Conservation (phyloP, 495 filamentous ascomycete species). For the Elaphomyces granulatus region DNA sequence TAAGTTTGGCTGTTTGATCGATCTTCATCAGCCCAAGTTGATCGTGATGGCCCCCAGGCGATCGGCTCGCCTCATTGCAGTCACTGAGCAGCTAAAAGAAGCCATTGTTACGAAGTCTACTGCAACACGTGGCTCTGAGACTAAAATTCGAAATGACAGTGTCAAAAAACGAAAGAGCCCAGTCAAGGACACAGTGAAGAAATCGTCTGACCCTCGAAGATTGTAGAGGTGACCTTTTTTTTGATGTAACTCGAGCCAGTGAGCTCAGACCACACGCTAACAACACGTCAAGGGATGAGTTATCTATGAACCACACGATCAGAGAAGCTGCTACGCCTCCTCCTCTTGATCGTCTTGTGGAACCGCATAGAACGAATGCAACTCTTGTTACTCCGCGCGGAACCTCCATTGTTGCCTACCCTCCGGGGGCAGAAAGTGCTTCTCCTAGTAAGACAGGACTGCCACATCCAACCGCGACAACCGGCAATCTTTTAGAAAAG, state of each 20-base stretch:
- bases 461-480: slow-evolving; percentile 43
- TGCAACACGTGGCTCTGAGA: too few relatives aligned
- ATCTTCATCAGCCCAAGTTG: too few relatives aligned
- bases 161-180: too few relatives aligned
- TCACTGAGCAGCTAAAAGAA: too few relatives aligned
- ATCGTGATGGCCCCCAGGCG: background rate
- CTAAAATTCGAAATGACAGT: too few relatives aligned
- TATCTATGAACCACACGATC: slow-evolving; percentile 6
- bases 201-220: too few relatives aligned
- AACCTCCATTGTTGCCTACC: slow-evolving; percentile 48
- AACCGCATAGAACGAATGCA: slow-evolving; percentile 56
- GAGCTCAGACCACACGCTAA: slow-evolving; percentile 3
- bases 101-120: too few relatives aligned
- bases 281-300: background rate
- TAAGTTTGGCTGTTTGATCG: too few relatives aligned
- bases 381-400: slow-evolving; percentile 67
- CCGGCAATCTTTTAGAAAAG: slow-evolving; percentile 58
- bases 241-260: too few relatives aligned
- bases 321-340: slow-evolving; percentile 26
- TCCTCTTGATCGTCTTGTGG: slow-evolving; percentile 40
- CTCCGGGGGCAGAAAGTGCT: slow-evolving; percentile 26
- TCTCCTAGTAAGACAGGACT: slow-evolving; percentile 45
- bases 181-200: too few relatives aligned
- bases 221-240: too few relatives aligned
- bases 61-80: background rate